These are phyloP conservation scores for Ceratobasidium sp. DNA, from an alignment of 1,284 basidiomycete species.

Conservation along the genomic window DNA sequence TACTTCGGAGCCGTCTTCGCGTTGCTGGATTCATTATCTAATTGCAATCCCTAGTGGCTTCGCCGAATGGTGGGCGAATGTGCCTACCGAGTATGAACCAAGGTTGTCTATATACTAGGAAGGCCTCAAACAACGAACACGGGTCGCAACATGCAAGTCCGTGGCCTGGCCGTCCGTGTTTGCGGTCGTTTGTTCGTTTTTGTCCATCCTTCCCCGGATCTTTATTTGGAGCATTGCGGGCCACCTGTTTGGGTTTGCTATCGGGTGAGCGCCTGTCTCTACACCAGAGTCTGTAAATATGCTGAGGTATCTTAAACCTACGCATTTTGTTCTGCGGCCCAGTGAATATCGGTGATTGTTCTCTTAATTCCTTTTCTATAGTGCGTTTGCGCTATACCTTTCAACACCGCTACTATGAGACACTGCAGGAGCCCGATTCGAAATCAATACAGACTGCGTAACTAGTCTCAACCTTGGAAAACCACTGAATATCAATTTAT, in stretches of 20 bases:
- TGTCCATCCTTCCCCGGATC: constrained; percentile 2
- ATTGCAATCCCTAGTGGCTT: constrained; percentile 20
- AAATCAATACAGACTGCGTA: constrained; percentile 27
- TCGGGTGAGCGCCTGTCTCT: no score
- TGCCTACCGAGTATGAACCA: background rate
- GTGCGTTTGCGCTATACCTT: constrained; percentile 21
- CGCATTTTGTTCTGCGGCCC: constrained; percentile 20
- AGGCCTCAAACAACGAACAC: constrained; percentile 15
- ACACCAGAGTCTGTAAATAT: no score
- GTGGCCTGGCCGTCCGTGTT: background rate
- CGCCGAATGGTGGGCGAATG: constrained; percentile 23
- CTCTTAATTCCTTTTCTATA: constrained; percentile 7
- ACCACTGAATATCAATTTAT: background rate
- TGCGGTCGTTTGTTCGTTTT: background rate
- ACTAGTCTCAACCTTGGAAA: background rate
- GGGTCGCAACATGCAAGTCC: constrained; percentile 9
- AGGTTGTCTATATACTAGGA: constrained; percentile 5
- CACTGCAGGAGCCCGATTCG: constrained; percentile 25
- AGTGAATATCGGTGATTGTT: constrained; percentile 9
- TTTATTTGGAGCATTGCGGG: background rate
- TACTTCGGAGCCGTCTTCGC: constrained; percentile 2
- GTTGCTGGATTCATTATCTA: background rate
- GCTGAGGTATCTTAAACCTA: no score
- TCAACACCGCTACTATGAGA: constrained; percentile 21
- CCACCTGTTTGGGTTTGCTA: constrained; percentile 7